phyloP scores from a whole-genome alignment of 208 protist genomes.

The Naegleria fowleri region DNA sequence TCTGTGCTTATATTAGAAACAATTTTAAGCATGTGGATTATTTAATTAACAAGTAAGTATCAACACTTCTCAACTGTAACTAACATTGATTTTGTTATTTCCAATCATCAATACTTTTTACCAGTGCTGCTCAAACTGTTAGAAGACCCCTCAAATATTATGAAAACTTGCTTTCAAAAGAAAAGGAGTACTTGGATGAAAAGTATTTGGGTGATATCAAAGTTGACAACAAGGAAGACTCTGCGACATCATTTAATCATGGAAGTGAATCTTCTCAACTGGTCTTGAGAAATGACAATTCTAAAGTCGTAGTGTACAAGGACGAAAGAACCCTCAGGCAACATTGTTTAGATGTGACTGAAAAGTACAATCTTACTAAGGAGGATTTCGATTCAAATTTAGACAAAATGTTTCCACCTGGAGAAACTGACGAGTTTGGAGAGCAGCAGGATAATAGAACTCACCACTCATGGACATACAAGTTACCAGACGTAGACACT shows the following conservation, averaged over 20 bases:
- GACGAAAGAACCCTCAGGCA: not conserved
- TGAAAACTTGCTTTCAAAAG: constrained; percentile 32
- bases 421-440: not conserved
- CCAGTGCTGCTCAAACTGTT: constrained; percentile 69
- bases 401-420: not conserved
- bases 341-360: not conserved
- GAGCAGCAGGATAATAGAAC: not conserved
- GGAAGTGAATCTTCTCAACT: not conserved
- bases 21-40: constrained; percentile 34
- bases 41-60: constrained; percentile 42
- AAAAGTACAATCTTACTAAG: not conserved
- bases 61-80: not conserved
- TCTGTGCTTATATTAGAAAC: constrained; percentile 33
- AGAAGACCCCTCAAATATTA: constrained; percentile 53
- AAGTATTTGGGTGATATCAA: not conserved
- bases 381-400: not conserved
- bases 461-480: not conserved
- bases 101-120: no score
- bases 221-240: no score
- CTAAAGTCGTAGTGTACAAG: not conserved
- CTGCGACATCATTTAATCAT: no score
- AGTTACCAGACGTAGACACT: not conserved
- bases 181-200: not conserved
- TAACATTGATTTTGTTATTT: not conserved
- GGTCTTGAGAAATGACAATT: not conserved